Evolutionary conservation across 129 eudicot species (phyloP).

Genomic region (Solidago caesia): DNA sequence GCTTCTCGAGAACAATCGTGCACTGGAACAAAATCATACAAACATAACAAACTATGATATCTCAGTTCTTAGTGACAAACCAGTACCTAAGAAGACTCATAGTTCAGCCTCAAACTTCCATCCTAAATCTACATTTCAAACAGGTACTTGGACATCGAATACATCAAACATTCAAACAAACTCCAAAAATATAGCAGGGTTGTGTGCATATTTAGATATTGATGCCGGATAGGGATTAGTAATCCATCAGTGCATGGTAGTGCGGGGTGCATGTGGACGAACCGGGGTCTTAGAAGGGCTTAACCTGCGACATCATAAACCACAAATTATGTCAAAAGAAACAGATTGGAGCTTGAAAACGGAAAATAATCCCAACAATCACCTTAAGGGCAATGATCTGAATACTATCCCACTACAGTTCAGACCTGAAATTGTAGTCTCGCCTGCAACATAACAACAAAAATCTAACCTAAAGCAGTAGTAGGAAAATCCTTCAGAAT

Average conservation of each 20-base stretch:
- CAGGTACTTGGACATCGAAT: conserved; percentile 34
- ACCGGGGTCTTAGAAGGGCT: conserved; percentile 97
- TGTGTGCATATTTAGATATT: conserved; percentile 32
- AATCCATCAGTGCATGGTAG: conserved; percentile 48
- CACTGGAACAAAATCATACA: conserved; percentile 70
- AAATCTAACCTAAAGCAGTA: too few relatives aligned
- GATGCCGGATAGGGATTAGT: conserved; percentile 14
- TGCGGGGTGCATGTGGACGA: conserved; percentile 82
- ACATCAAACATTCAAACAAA: conserved; percentile 38
- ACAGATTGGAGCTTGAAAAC: neutral
- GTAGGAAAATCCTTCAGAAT: too few relatives aligned
- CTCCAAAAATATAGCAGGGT: conserved; percentile 26
- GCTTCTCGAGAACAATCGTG: conserved; percentile 91
- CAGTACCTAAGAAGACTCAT: conserved; percentile 29
- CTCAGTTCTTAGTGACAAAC: conserved; percentile 34
- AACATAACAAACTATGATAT: neutral
- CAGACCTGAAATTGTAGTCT: conserved; percentile 56
- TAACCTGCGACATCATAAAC: conserved; percentile 49
- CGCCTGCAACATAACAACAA: conserved; percentile 37
- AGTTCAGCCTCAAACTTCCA: conserved; percentile 35
- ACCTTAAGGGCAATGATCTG: conserved; percentile 55
- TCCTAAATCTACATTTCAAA: conserved; percentile 47
- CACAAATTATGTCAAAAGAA: conserved; percentile 15
- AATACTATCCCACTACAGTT: conserved; percentile 51
- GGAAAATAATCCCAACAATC: neutral